A percentile compares a stretch with the other conserved stretches of the same genome.
Conservation (phyloP, 2,329 filamentous ascomycete genomes). For the Pleoardoris graminearum region DNA sequence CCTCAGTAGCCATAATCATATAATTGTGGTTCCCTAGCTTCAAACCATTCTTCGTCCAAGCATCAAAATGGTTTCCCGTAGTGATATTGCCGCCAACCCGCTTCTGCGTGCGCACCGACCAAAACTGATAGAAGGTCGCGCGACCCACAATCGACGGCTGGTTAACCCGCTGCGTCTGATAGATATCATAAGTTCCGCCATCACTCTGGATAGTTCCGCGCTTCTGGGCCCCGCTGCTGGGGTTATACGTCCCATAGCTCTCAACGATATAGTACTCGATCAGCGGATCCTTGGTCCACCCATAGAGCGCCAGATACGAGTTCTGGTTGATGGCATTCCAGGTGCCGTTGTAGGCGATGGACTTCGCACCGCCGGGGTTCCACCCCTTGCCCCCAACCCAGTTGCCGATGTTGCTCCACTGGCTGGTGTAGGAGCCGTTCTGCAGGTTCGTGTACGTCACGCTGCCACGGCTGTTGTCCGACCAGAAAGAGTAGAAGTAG, state of each 20-base stretch:
- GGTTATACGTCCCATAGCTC: slow-evolving; percentile 52
- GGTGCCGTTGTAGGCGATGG: slow-evolving; percentile 26
- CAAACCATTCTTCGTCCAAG: slow-evolving; percentile 29
- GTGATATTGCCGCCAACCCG: slow-evolving; percentile 49
- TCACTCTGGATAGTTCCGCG: slow-evolving; percentile 57
- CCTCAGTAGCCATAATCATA: slow-evolving; percentile 56
- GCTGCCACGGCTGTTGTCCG: slow-evolving; percentile 49
- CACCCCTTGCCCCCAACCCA: slow-evolving; percentile 36
- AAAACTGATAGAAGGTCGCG: slow-evolving; percentile 58
- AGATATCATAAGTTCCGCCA: slow-evolving; percentile 58
- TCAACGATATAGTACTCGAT: slow-evolving; percentile 64
- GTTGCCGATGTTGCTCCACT: slow-evolving; percentile 28
- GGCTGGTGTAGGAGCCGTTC: slow-evolving; percentile 27
- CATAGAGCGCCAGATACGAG: slow-evolving; percentile 52
- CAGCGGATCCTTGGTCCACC: slow-evolving; percentile 57
- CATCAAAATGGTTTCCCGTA: slow-evolving; percentile 34
- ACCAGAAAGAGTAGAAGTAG: slow-evolving; percentile 65
- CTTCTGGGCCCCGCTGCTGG: slow-evolving; percentile 47
- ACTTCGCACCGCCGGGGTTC: slow-evolving; percentile 42
- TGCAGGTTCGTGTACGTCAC: slow-evolving; percentile 27
- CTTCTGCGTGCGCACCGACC: slow-evolving; percentile 55
- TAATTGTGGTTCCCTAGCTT: slow-evolving; percentile 20
- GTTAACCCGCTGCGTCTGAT: slow-evolving; percentile 53
- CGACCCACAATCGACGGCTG: slow-evolving; percentile 58
- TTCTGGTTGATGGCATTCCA: slow-evolving; percentile 27